Conservation (phyloP, 495 filamentous ascomycete species). For the Clavariopsis aquatica region DNA sequence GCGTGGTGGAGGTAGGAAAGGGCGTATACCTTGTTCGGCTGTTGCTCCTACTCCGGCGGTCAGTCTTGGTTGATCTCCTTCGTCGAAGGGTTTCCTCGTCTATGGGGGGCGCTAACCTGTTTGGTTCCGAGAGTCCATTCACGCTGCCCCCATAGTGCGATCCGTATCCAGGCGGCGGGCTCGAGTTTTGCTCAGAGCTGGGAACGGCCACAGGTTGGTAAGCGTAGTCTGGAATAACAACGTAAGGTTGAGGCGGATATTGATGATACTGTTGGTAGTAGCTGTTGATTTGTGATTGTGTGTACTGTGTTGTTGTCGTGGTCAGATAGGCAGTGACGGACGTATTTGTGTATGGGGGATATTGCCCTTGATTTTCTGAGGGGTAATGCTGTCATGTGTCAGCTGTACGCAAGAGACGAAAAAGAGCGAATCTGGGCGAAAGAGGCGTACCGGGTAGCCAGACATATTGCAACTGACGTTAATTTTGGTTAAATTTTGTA, state of each 20-base stretch:
- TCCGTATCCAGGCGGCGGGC: background rate
- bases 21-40: slow-evolving; percentile 17
- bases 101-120: slow-evolving; percentile 16
- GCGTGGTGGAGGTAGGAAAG: background rate
- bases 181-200: background rate
- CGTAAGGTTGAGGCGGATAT: slow-evolving; percentile 25
- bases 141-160: background rate
- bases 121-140: background rate
- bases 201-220: background rate
- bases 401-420: background rate
- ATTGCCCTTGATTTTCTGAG: background rate
- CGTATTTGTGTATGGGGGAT: background rate
- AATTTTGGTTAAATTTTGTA: no score
- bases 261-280: slow-evolving; percentile 28
- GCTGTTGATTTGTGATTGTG: slow-evolving; percentile 30
- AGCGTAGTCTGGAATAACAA: slow-evolving; percentile 23
- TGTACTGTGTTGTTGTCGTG: slow-evolving; percentile 17
- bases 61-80: slow-evolving; percentile 5
- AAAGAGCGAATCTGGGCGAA: background rate
- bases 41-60: slow-evolving; percentile 17
- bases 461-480: background rate
- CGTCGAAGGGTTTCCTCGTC: slow-evolving; percentile 11
- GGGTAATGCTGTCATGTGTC: background rate
- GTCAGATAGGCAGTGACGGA: background rate
- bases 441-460: slow-evolving; percentile 5